Evolutionary conservation across 169 alveolate species (phyloP), one percentile per base, ranked within the genome.

Genomic region (Fabrea salina): DNA sequence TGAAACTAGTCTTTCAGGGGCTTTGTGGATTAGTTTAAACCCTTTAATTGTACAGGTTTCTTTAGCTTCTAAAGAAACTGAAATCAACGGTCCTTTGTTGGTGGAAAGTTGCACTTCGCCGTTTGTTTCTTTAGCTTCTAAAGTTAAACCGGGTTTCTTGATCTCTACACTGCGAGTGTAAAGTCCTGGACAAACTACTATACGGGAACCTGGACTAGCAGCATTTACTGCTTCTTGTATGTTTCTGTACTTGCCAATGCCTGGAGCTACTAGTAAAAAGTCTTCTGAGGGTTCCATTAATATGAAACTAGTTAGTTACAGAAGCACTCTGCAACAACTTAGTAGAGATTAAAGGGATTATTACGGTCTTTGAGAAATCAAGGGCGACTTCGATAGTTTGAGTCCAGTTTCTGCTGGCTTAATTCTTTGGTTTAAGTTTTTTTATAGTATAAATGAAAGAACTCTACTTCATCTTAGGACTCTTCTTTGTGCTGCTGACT

Each of bases 31-130:
- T 8, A 72, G 30, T 51, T 72, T 72, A 32, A 72, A 72, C 35
- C 80, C 80, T 72, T 40, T n/a, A 11, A 72, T n/a, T 3, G 47
- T 51, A 51, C 80, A 72, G 50, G 50, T 50, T 30, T 72, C 80
- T 1, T 51, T 32, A n/a, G 19, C 49, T 4, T 72, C 11, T 11
- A 72, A 4, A 35, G 27, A 22, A 11, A 72, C 51, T 16, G 25
- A 19, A 1, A 72, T 6, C 11, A 72, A n/a, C 13, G 80, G 80
- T 11, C 80, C 80, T 22, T 47, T 7, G 47, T 35, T 47, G 6
- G 35, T 35, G 8, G 70, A 50, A 22, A 72, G 13, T 51, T 72
- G 54, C 1, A 72, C 80, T 72, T 72, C 80, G 19, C 80, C 80
- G 59, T 39, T 67, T n/a, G 30, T 68, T 68, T 68, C 78, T 4